A percentile compares a stretch with the other conserved stretches of the same genome.
These are phyloP conservation scores for Jimgerdemannia flammicorona DNA, from an alignment of 192 early-diverging fungal genomes.

Conservation along the genomic window DNA sequence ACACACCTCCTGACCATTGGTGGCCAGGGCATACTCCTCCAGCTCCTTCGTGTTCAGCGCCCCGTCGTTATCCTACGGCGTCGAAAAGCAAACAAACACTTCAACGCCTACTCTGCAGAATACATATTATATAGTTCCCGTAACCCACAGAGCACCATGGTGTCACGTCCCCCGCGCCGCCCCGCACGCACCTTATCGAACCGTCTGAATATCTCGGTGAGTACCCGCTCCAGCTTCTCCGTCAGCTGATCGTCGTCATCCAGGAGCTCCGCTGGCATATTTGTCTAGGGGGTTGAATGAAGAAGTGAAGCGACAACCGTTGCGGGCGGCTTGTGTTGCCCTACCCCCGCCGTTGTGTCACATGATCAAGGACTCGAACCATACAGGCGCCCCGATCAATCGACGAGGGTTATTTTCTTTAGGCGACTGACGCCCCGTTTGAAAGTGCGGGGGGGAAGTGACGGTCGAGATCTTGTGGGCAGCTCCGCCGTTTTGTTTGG, in stretches of 20 bases:
- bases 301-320: not conserved
- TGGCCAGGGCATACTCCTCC: constrained; percentile 44
- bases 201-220: constrained; percentile 29
- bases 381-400: no score
- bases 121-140: not conserved
- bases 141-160: no score
- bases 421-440: no score
- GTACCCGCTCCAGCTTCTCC: constrained; percentile 10
- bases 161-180: no score
- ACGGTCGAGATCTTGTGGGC: no score
- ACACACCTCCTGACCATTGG: constrained; percentile 44
- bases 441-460: no score
- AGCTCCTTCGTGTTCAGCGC: constrained; percentile 38
- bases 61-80: constrained; percentile 31
- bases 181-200: constrained; percentile 28
- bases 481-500: no score
- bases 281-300: not conserved
- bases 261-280: not conserved
- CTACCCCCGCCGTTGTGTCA: no score
- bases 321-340: not conserved
- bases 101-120: no score
- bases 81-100: no score
- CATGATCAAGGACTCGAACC: no score
- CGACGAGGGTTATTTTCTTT: no score
- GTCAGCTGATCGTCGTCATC: not conserved